Evolutionary conservation across 805 yeast genomes (phyloP), one percentile per base, ranked within the genome.

Genomic region (Candida easanensis): DNA sequence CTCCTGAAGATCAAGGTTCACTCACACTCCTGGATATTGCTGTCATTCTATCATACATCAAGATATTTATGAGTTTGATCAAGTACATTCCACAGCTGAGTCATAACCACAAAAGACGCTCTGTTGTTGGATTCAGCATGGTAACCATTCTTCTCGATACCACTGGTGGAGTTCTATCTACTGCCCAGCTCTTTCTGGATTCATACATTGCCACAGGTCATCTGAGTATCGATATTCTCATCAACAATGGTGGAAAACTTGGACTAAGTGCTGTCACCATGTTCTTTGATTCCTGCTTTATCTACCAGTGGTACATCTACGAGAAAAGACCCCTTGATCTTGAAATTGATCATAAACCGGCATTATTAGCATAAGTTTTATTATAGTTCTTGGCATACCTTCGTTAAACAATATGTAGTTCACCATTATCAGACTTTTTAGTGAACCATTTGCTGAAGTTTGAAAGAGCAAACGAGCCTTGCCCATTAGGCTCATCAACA

Each of bases 101-200:
- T 44, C 95, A 86, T 58, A 91, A 91, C 65, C 77, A 81, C 61
- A 69, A 69, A 36, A 77, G 96, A 51, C 79, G 82, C 56, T 84
- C 96, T 4, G 89, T 89, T 42, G 75, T 79, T 44, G 98, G 98
- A 2, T 82, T 93, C 54, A 84, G 96, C 43, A 76, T 91, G 49
- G 75, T 88, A 10, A 65, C 71, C 2, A 65, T 66, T 1, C 40
- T 55, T 5, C 45, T 69, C 18, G 75, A 70, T 52, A 37, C 60
- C 14, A 48, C 61, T 8, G 75, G 75, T 14, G 68, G 73, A 10
- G 19, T 51, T 2, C 42, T 59, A 4, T 57, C 63, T 1, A 50
- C 44, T 7, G 16, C 35, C 4, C 61, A 58, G 36, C 36, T 59
- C 8, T 49, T 59, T 18, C 27, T 60, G 22, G 62, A 58, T 33